phyloP scores from a whole-genome alignment of 345 rosid species.

The Garcia nutans region DNA sequence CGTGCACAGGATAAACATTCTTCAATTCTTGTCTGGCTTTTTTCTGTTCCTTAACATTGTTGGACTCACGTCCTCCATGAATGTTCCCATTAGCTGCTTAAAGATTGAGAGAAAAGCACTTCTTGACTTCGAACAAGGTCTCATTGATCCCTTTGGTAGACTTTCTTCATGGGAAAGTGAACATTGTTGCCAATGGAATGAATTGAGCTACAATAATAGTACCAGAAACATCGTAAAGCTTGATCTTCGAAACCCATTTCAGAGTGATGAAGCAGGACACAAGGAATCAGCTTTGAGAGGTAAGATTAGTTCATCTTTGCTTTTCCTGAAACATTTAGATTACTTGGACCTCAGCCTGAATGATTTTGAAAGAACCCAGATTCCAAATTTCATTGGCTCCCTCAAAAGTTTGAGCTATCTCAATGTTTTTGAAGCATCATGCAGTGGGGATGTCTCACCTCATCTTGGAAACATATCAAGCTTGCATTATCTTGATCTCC shows the following conservation, averaged over 20 bases:
- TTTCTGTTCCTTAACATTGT: background rate
- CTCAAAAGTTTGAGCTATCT: conserved; percentile 1
- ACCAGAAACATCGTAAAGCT: background rate
- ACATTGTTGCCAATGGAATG: conserved; percentile 4
- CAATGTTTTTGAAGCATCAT: background rate
- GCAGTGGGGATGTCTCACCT: conserved; percentile 9
- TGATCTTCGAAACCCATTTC: background rate
- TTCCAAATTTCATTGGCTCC: conserved; percentile 19
- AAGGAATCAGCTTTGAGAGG: background rate
- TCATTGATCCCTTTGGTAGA: conserved; percentile 1
- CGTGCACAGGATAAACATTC: background rate
- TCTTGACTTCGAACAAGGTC: background rate
- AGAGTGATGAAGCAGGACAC: background rate
- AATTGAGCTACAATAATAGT: background rate
- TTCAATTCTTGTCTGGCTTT: background rate
- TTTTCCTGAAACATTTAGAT: conserved; percentile 4
- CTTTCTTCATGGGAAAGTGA: conserved; percentile 9
- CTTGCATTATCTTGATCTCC: conserved; percentile 21
- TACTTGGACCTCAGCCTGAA: conserved; percentile 20
- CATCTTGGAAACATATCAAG: conserved; percentile 25
- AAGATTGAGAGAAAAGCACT: conserved; percentile 1
- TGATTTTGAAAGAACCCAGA: background rate
- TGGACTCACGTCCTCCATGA: background rate
- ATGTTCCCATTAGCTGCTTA: background rate
- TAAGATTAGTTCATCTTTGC: conserved; percentile 16